Conservation (phyloP, 176 grass and related monocot genomes). For the Poa pratensis region DNA sequence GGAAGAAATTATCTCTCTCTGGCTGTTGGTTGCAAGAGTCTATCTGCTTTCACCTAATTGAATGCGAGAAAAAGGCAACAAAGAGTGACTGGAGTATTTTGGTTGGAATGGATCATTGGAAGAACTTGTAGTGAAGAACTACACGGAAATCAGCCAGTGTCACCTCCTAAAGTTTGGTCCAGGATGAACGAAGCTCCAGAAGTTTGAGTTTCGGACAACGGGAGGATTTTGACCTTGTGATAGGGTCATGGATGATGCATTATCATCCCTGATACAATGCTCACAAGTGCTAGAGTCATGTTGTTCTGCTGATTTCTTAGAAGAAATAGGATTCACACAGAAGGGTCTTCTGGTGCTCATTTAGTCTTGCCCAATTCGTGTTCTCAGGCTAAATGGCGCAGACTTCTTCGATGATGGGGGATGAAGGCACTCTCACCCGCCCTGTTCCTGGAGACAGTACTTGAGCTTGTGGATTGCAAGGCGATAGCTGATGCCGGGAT, state of each 20-base stretch:
- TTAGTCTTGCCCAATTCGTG: slow-evolving; percentile 42
- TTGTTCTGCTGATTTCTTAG: slow-evolving; percentile 16
- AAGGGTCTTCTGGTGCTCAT: slow-evolving; percentile 44
- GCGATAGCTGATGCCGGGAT: slow-evolving; percentile 48
- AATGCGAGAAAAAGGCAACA: slow-evolving; percentile 47
- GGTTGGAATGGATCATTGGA: slow-evolving; percentile 50
- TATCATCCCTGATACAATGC: slow-evolving; percentile 1
- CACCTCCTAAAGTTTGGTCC: slow-evolving; percentile 38
- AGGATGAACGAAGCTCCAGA: slow-evolving; percentile 41
- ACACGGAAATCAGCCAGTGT: slow-evolving; percentile 44
- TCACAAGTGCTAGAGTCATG: neutral
- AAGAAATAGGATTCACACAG: slow-evolving; percentile 38
- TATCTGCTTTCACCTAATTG: too few species aligned
- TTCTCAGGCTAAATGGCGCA: slow-evolving; percentile 39
- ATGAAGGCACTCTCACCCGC: too few species aligned
- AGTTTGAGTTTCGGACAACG: slow-evolving; percentile 53
- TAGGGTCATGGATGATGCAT: neutral
- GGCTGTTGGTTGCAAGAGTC: too few species aligned
- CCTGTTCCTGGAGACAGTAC: slow-evolving; percentile 9
- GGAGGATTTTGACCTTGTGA: neutral
- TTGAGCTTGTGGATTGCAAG: slow-evolving; percentile 49
- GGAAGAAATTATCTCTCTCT: too few species aligned
- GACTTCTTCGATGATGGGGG: slow-evolving; percentile 48
- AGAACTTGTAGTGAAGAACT: slow-evolving; percentile 43
- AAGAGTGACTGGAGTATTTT: slow-evolving; percentile 57